These are phyloP conservation scores for Eucalyptus cloeziana DNA, from an alignment of 345 rosid genomes.

Conservation along the genomic window DNA sequence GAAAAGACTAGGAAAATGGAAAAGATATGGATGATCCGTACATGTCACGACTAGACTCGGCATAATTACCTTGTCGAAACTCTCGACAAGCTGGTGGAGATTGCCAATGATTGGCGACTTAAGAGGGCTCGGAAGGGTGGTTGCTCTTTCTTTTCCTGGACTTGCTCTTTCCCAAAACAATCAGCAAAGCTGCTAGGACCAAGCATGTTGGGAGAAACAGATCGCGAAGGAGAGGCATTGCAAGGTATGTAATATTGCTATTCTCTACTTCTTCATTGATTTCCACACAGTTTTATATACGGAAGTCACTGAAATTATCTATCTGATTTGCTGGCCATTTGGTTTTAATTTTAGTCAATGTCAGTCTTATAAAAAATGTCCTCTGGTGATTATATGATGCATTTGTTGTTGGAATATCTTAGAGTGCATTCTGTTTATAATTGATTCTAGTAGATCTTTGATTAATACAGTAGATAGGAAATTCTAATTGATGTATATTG, in stretches of 20 bases:
- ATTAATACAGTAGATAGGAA: too few species aligned
- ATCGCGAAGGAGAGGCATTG: too few species aligned
- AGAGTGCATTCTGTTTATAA: too few species aligned
- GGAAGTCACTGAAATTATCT: neutral
- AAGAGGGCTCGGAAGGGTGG: slow-evolving; percentile 29
- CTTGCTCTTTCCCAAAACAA: neutral
- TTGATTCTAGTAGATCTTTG: too few species aligned
- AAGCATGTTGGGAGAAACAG: too few species aligned
- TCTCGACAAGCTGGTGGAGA: slow-evolving; percentile 21
- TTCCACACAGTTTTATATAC: neutral
- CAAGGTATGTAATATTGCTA: too few species aligned
- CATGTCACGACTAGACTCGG: neutral
- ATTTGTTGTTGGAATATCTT: too few species aligned
- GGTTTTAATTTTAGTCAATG: neutral
- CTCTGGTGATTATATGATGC: neutral
- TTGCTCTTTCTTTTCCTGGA: slow-evolving; percentile 5
- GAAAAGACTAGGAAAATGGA: neutral
- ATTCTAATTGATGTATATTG: too few species aligned
- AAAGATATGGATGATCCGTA: too few species aligned
- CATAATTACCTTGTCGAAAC: too few species aligned
- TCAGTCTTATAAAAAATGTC: neutral
- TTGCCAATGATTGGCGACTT: slow-evolving; percentile 7
- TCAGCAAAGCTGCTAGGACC: too few species aligned
- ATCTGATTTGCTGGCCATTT: neutral
- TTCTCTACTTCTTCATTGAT: too few species aligned